Conservation (phyloP, 805 yeast genomes). For the Metschnikowia cerradonensis region DNA sequence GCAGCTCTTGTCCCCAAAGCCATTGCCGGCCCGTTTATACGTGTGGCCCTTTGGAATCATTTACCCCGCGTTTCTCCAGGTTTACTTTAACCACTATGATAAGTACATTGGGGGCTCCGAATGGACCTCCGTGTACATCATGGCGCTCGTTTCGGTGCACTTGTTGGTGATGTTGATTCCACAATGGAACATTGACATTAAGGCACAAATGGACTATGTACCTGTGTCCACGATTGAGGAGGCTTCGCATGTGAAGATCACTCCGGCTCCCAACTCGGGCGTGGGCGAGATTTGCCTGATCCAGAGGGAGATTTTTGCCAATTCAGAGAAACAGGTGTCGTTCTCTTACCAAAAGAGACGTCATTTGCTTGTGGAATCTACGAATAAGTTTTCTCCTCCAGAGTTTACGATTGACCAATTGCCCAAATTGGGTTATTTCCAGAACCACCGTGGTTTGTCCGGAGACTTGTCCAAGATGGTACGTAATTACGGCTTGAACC, state of each 20-base stretch:
- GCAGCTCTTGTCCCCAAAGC: constrained; percentile 67
- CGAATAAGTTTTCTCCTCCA: constrained; percentile 71
- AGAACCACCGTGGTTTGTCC: constrained; percentile 49
- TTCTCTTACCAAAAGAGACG: constrained; percentile 91
- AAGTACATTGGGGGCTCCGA: constrained; percentile 81
- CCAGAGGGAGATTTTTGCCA: constrained; percentile 48
- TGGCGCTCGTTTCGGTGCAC: constrained; percentile 70
- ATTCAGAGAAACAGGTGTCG: constrained; percentile 59
- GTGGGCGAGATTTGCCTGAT: constrained; percentile 73
- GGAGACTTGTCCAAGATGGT: constrained; percentile 47
- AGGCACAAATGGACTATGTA: constrained; percentile 64
- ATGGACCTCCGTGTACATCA: constrained; percentile 90
- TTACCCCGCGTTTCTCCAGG: constrained; percentile 68
- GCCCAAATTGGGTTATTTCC: constrained; percentile 56
- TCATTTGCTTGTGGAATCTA: constrained; percentile 60
- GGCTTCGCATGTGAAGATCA: constrained; percentile 70
- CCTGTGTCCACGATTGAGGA: constrained; percentile 49
- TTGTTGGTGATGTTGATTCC: constrained; percentile 81
- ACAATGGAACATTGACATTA: constrained; percentile 81
- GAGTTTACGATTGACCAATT: constrained; percentile 61
- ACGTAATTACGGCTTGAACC: constrained; percentile 76
- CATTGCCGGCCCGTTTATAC: constrained; percentile 62
- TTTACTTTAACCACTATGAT: constrained; percentile 70
- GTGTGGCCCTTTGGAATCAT: constrained; percentile 76
- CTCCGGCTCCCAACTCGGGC: constrained; percentile 84